Conservation (phyloP, 768 basidiomycete species). For the Exidia glandulosa region DNA sequence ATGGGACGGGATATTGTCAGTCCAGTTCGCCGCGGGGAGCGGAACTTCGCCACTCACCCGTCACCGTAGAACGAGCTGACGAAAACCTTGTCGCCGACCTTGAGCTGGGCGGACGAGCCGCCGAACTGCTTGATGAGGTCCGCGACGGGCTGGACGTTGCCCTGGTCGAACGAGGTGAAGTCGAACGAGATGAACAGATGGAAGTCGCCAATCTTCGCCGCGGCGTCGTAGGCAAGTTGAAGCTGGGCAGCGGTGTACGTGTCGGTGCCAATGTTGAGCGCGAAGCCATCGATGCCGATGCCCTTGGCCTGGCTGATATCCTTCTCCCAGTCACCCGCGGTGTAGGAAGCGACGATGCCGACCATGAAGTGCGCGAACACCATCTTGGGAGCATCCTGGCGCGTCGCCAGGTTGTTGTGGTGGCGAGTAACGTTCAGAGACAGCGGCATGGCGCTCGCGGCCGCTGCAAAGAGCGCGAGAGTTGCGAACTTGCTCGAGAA, state of each 20-base stretch:
- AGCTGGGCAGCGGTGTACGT: constrained; percentile 12
- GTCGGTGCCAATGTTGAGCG: constrained; percentile 14
- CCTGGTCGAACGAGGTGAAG: constrained; percentile 2
- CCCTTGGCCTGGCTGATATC: constrained; percentile 10
- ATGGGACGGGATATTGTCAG: too few relatives aligned
- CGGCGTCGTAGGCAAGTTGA: constrained; percentile 9
- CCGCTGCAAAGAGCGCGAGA: not conserved
- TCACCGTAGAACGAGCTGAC: constrained; percentile 15
- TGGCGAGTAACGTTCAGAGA: not conserved
- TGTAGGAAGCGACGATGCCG: constrained; percentile 12
- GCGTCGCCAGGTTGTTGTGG: not conserved
- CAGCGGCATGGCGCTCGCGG: not conserved
- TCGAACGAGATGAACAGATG: constrained; percentile 11
- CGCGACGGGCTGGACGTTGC: constrained; percentile 4
- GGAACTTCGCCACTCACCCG: too few relatives aligned
- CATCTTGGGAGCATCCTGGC: constrained; percentile 3
- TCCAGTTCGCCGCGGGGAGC: too few relatives aligned
- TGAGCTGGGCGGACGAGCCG: constrained; percentile 8
- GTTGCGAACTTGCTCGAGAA: not conserved
- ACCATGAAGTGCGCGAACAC: constrained; percentile 15
- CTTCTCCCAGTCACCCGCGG: constrained; percentile 5
- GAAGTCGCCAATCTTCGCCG: constrained; percentile 2
- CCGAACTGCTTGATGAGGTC: constrained; percentile 9
- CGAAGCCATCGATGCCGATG: constrained; percentile 11
- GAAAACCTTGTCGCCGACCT: constrained; percentile 8